Evolutionary conservation across 1,284 basidiomycete genomes (phyloP), one percentile per base, ranked within the genome.

Genomic region (Cutaneotrichosporon sp.): DNA sequence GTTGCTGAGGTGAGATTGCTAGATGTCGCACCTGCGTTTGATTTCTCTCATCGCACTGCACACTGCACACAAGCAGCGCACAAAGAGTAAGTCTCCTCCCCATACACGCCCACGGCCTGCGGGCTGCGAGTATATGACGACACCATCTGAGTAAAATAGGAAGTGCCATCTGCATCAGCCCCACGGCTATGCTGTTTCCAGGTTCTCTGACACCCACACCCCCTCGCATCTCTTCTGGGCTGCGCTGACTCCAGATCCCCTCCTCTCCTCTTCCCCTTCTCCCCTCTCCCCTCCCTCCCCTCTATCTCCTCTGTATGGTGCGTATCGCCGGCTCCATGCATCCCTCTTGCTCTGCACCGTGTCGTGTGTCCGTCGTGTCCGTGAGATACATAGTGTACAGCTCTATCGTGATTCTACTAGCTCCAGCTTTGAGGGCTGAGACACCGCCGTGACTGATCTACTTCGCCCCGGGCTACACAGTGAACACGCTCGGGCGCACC

Each of bases 401-500:
- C 13, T 27, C 38, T 42, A 42, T 42, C 18, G 18, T 42, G 16
- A 9, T 11, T 22, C 31, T 24, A 20, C 29, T 34, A n/a, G n/a
- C n/a, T n/a, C n/a, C n/a, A n/a, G n/a, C n/a, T n/a, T n/a, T n/a
- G n/a, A n/a, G n/a, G n/a, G n/a, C n/a, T n/a, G n/a, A n/a, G n/a
- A n/a, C n/a, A n/a, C n/a, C n/a, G n/a, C n/a, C n/a, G n/a, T n/a
- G n/a, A n/a, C n/a, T n/a, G n/a, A n/a, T n/a, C n/a, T n/a, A n/a
- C 22, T 14, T 14, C 43, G 16, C 27, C 9, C 25, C n/a, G n/a
- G n/a, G 27, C 59, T 59, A 74, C 31, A 72, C 63, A 9, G 58
- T 54, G 25, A 62, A 66, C 9, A 70, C 64, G 27, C 60, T 69
- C 22, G 77, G 75, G 31, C 72, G 62, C 9, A 77, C 75, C n/a